Evolutionary conservation across 2,329 filamentous ascomycete species (phyloP).

Genomic region (Botrytis fabae): DNA sequence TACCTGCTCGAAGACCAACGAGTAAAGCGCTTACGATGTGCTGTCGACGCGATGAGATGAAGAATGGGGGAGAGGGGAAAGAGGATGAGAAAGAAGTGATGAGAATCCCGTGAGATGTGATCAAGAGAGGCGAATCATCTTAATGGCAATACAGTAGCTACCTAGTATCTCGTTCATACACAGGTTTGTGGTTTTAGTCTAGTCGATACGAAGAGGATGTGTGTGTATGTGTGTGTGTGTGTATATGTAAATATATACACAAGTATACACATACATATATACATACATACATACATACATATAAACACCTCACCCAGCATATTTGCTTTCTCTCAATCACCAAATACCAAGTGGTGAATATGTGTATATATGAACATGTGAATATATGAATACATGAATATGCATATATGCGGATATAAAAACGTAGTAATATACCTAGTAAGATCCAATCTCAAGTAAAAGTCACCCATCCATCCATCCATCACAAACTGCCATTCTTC

Average conservation of each 20-base stretch:
- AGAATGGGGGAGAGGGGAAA: not conserved
- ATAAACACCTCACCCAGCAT: not conserved
- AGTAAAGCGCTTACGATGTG: not conserved
- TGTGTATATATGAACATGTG: too few species aligned
- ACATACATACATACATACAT: too few species aligned
- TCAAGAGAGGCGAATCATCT: not conserved
- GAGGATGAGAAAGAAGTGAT: not conserved
- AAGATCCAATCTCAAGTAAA: not conserved
- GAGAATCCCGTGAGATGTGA: not conserved
- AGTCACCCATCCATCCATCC: not conserved
- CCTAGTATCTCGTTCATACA: not conserved
- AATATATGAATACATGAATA: too few species aligned
- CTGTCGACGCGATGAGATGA: not conserved
- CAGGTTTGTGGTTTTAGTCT: not conserved
- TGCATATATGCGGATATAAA: not conserved
- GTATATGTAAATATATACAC: too few species aligned
- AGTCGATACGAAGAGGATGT: constrained; percentile 5
- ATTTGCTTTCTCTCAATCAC: not conserved
- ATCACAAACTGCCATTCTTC: not conserved
- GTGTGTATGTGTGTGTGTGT: too few species aligned
- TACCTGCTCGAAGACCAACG: not conserved
- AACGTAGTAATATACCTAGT: not conserved
- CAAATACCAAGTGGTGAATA: not conserved
- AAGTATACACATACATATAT: too few species aligned
- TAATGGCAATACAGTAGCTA: not conserved